These are phyloP conservation scores for Aspergillus fumigatus DNA, from an alignment of 2,329 filamentous ascomycete species.

Conservation along the genomic window DNA sequence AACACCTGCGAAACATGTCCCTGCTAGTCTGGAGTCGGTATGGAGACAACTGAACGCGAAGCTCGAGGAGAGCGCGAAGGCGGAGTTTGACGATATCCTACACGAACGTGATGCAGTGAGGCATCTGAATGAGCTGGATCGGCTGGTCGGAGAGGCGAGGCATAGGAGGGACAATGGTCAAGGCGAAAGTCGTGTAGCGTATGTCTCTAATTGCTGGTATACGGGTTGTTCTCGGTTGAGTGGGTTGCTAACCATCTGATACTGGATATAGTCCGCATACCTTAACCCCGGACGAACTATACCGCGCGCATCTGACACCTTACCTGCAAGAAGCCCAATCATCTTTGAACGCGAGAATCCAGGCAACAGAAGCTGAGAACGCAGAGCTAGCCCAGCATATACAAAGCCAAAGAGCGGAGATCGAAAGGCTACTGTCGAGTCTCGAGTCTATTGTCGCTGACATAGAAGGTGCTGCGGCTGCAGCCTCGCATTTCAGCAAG, in stretches of 20 bases:
- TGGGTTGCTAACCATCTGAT: neutral
- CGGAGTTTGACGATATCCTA: slow-evolving; percentile 59
- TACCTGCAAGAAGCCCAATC: slow-evolving; percentile 49
- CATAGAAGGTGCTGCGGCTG: slow-evolving; percentile 48
- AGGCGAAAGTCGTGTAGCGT: slow-evolving; percentile 44
- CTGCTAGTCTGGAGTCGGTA: slow-evolving; percentile 52
- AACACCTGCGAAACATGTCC: slow-evolving; percentile 55
- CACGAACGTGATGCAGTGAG: slow-evolving; percentile 52
- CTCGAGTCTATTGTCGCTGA: slow-evolving; percentile 55
- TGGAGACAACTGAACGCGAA: slow-evolving; percentile 57
- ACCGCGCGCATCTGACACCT: slow-evolving; percentile 56
- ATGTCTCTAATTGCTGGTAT: slow-evolving; percentile 26
- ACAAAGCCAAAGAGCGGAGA: slow-evolving; percentile 52
- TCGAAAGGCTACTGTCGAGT: slow-evolving; percentile 50
- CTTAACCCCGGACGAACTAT: slow-evolving; percentile 52
- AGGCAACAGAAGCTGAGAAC: slow-evolving; percentile 50
- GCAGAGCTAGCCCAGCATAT: slow-evolving; percentile 49
- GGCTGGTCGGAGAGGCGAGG: slow-evolving; percentile 55
- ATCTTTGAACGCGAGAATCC: slow-evolving; percentile 48
- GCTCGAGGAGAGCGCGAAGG: slow-evolving; percentile 53
- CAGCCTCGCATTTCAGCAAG: slow-evolving; percentile 36
- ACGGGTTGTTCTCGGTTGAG: neutral
- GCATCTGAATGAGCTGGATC: slow-evolving; percentile 58
- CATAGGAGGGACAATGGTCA: slow-evolving; percentile 44
- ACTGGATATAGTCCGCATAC: slow-evolving; percentile 50